Evolutionary conservation across 441 rosid species (phyloP), one percentile per base, ranked within the genome.

Genomic region (Melastoma candidum): DNA sequence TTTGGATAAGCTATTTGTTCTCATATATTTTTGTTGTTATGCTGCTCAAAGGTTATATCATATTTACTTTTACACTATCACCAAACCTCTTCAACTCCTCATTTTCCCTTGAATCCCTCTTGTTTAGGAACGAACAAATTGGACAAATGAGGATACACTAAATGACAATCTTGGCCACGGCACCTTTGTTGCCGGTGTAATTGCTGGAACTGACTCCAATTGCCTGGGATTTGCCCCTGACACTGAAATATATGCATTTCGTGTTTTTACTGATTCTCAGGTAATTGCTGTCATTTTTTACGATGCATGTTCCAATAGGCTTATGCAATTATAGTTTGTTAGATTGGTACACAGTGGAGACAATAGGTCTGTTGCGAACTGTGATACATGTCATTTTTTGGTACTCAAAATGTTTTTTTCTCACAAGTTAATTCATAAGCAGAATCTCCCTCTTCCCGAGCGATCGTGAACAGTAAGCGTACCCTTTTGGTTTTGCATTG

Each of bases 91-190:
- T 12, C 2, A 14, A 44, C 56, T 52, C 46, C 26, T 36, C 56
- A 36, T 9, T 6, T 36, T 36, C 8, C 8, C 41, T 36, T 36
- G 41, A 36, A 36, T 4, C 41, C 41, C 1, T 36, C 41, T 36
- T 36, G 41, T 64, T 69, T 65, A 93, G 99, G 99, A 89, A 68
- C 99, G 99, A 56, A 89, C 97, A 22, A 93, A 89, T 73, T 93
- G 99, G 99, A 93, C 99, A 8, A 86, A 84, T 58, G 99, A 93
- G 68, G 83, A 86, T 73, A 93, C 99, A 56, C 70, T 93, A 70
- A 93, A 89, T 81, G 99, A 93, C 76, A 93, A 89, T 68, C 96
- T 93, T 66, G 99, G 99, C 26, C 99, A 93, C 65, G 99, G 99
- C 61, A 93, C 99, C 11, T 93, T 93, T 78, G 99, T 93, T 60